phyloP scores from a whole-genome alignment of 1,284 basidiomycete genomes.

The Neotropicomus parvogracilis region DNA sequence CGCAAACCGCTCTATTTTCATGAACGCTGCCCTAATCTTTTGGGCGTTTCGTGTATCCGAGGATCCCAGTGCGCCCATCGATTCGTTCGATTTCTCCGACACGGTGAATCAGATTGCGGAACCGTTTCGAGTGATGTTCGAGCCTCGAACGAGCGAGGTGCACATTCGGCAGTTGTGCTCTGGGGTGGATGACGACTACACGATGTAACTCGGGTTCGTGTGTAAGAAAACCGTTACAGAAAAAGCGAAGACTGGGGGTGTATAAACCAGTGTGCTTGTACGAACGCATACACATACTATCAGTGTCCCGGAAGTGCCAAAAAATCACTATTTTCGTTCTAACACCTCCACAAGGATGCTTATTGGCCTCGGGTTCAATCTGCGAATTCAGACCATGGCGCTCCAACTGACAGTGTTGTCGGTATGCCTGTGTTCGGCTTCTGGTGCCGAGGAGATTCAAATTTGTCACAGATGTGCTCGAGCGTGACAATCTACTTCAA shows the following conservation, averaged over 20 bases:
- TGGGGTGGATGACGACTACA: neutral
- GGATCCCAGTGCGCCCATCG: constrained; percentile 20
- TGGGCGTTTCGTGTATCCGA: constrained; percentile 29
- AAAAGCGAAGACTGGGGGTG: no score
- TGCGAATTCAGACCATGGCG: no score
- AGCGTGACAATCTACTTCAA: no score
- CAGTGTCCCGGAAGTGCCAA: no score
- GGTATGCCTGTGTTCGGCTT: no score
- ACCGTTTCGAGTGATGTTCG: constrained; percentile 1
- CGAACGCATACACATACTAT: no score
- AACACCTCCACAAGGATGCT: no score
- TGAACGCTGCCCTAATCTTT: constrained; percentile 21
- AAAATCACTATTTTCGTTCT: no score
- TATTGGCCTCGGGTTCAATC: no score
- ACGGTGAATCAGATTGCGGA: constrained; percentile 4
- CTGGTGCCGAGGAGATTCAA: neutral
- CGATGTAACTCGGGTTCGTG: neutral
- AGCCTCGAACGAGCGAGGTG: neutral
- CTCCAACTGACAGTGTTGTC: no score
- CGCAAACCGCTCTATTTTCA: constrained; percentile 29
- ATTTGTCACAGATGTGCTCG: neutral
- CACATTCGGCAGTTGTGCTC: constrained; percentile 2
- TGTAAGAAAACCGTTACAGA: no score
- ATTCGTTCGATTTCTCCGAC: constrained; percentile 22
- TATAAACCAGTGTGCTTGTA: no score